These are phyloP conservation scores for Holtermanniella nyarrowii DNA, from an alignment of 768 basidiomycete species.

Conservation along the genomic window DNA sequence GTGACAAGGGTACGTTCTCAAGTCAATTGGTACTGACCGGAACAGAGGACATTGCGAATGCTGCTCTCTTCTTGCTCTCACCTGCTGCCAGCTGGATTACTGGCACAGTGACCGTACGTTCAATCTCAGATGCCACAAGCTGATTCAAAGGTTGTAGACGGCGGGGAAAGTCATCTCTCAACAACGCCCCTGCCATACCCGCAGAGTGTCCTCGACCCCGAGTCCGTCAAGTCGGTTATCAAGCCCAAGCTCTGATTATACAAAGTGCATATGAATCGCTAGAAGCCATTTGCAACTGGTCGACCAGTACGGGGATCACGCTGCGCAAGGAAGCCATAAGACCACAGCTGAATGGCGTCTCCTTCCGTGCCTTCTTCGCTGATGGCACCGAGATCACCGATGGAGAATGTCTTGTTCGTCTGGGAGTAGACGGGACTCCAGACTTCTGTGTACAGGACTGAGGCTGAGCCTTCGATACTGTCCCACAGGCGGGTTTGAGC, in stretches of 20 bases:
- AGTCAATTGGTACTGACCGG: slow-evolving; percentile 26
- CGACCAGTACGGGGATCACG: slow-evolving; percentile 34
- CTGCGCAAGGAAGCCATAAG: slow-evolving; percentile 45
- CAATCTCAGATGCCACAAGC: background rate
- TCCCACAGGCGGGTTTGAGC: slow-evolving; percentile 44
- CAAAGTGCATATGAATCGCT: no score
- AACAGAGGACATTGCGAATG: slow-evolving; percentile 57
- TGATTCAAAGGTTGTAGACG: slow-evolving; percentile 35
- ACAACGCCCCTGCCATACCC: slow-evolving; percentile 29
- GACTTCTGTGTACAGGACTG: slow-evolving; percentile 45
- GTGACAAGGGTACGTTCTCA: slow-evolving; percentile 17
- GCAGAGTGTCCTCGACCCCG: slow-evolving; percentile 32
- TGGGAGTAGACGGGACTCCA: slow-evolving; percentile 43
- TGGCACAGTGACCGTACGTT: slow-evolving; percentile 55
- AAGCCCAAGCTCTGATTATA: slow-evolving; percentile 17
- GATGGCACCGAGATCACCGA: slow-evolving; percentile 43
- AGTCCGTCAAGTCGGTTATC: slow-evolving; percentile 21
- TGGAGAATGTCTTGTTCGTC: slow-evolving; percentile 39
- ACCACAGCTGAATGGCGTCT: slow-evolving; percentile 44
- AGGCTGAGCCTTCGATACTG: slow-evolving; percentile 41
- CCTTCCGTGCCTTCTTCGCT: slow-evolving; percentile 45
- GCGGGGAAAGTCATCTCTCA: slow-evolving; percentile 33
- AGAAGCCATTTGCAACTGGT: no score
- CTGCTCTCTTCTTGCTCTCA: slow-evolving; percentile 71
- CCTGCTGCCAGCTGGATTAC: slow-evolving; percentile 66